Evolutionary conservation across 2,329 filamentous ascomycete genomes (phyloP).

Genomic region (Aspergillus sp.): DNA sequence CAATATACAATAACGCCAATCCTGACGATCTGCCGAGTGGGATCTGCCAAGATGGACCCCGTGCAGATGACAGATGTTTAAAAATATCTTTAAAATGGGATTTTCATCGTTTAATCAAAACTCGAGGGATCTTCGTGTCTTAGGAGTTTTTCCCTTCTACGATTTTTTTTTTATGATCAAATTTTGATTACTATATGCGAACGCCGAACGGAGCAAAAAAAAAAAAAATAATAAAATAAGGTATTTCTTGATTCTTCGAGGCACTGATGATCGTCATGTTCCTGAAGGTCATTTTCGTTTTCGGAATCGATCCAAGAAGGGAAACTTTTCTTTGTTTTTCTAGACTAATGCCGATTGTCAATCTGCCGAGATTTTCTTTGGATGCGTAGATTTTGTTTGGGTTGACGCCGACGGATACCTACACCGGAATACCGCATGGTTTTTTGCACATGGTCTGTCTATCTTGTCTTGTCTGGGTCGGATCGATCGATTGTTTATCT

Average conservation of each 20-base stretch:
- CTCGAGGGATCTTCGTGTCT: not conserved
- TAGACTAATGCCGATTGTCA: slow-evolving; percentile 1
- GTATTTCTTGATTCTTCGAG: not conserved
- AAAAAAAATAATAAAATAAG: not conserved
- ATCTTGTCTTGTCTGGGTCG: no score
- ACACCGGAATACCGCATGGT: not conserved
- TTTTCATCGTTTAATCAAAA: not conserved
- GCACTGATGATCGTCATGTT: slow-evolving; percentile 8
- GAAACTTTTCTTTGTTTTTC: not conserved
- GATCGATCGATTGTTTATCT: not conserved
- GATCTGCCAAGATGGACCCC: slow-evolving; percentile 35
- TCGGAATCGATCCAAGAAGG: not conserved
- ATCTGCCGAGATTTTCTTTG: slow-evolving; percentile 1
- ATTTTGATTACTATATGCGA: not conserved
- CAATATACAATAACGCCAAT: slow-evolving; percentile 28
- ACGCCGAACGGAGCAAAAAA: no score
- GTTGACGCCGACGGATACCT: not conserved
- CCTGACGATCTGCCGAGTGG: slow-evolving; percentile 39
- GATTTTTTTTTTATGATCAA: slow-evolving; percentile 2
- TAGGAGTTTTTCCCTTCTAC: not conserved
- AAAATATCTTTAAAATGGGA: slow-evolving; percentile 10
- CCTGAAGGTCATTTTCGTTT: slow-evolving; percentile 4
- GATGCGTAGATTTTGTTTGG: not conserved
- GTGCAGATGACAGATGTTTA: slow-evolving; percentile 35
- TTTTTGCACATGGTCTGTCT: not conserved